Evolutionary conservation across 1,139 yeast species (phyloP).

Genomic region (Zygosaccharomyces sapae): DNA sequence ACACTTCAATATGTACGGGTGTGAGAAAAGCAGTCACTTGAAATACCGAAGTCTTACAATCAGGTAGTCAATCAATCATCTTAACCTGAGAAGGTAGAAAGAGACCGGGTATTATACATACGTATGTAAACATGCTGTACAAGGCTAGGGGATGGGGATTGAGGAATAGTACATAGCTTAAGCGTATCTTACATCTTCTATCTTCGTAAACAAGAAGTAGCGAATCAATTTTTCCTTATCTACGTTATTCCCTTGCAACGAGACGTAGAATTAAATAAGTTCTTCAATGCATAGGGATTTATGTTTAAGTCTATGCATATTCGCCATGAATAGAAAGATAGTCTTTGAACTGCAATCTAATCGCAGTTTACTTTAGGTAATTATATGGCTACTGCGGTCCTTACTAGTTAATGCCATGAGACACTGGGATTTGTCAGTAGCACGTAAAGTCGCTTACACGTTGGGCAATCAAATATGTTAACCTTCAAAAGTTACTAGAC

Average conservation of each 20-base stretch:
- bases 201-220: no score
- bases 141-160: no score
- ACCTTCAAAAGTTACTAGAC: no score
- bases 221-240: not conserved
- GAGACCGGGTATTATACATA: no score
- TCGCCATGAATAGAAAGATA: not conserved
- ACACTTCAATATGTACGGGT: not conserved
- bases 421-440: not conserved
- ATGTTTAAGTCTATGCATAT: not conserved
- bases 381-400: not conserved
- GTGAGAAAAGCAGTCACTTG: not conserved
- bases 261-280: not conserved
- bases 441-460: not conserved
- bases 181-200: no score
- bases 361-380: not conserved
- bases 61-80: no score
- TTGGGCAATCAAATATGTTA: not conserved
- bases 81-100: no score
- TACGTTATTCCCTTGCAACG: not conserved
- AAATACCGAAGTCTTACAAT: not conserved
- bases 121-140: no score
- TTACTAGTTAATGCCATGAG: not conserved
- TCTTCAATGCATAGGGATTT: not conserved
- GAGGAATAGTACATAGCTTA: no score
- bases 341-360: not conserved